A percentile compares a stretch with the other conserved stretches of the same genome.
phyloP scores from a whole-genome alignment of 192 early-diverging fungal species.

The Paraglomus brasilianum region DNA sequence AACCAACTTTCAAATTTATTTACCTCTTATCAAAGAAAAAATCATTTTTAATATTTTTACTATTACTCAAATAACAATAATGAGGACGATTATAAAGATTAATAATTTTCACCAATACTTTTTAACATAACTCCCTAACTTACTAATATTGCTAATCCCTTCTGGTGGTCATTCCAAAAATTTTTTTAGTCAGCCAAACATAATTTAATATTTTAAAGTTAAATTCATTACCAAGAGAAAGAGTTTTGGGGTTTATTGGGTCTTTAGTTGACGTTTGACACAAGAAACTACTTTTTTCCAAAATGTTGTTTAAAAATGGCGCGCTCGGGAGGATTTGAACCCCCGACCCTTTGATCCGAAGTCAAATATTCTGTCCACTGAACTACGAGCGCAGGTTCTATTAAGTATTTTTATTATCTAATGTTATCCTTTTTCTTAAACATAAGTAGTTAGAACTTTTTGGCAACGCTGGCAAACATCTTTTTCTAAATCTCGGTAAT shows the following conservation, averaged over 20 bases:
- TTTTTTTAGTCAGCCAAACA: slow-evolving; percentile 19
- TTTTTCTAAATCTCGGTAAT: too few relatives aligned
- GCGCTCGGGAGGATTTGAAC: slow-evolving; percentile 22
- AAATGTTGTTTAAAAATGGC: slow-evolving; percentile 3
- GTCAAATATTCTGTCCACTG: slow-evolving; percentile 18
- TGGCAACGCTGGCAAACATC: too few relatives aligned
- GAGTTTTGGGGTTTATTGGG: too few relatives aligned
- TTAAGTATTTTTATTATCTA: slow-evolving; percentile 18
- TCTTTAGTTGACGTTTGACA: too few relatives aligned
- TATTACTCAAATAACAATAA: slow-evolving; percentile 17
- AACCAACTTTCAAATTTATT: too few relatives aligned
- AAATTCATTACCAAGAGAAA: too few relatives aligned
- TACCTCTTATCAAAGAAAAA: slow-evolving; percentile 7
- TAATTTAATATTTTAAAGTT: slow-evolving; percentile 1
- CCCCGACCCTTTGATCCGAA: slow-evolving; percentile 22
- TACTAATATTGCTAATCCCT: slow-evolving; percentile 14
- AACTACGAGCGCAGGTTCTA: slow-evolving; percentile 9
- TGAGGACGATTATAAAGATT: slow-evolving; percentile 13
- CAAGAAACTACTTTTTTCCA: background rate
- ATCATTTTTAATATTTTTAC: slow-evolving; percentile 14
- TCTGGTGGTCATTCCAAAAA: slow-evolving; percentile 7
- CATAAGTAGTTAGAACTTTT: too few relatives aligned
- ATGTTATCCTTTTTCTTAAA: too few relatives aligned
- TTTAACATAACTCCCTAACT: slow-evolving; percentile 5
- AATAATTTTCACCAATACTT: slow-evolving; percentile 17